Evolutionary conservation across 2,329 filamentous ascomycete genomes (phyloP).

Genomic region (Verticillium dahliae): DNA sequence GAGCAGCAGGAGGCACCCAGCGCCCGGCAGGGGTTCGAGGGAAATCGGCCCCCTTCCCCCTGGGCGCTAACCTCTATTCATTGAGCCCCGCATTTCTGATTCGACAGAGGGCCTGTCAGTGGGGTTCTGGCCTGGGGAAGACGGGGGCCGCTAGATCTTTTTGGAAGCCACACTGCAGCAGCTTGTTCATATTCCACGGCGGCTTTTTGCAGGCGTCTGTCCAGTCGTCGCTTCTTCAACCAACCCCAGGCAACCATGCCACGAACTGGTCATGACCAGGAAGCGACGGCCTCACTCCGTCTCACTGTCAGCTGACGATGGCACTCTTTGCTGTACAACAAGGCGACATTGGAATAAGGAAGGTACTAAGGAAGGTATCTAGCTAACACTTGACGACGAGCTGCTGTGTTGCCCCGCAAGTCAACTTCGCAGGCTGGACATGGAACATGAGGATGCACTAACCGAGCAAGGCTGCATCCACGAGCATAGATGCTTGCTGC

Average conservation of each 20-base stretch:
- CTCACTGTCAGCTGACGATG: too few species aligned
- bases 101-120: not conserved
- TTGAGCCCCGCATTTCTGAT: not conserved
- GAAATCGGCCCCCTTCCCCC: not conserved
- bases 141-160: not conserved
- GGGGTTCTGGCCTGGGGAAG: not conserved
- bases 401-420: too few species aligned
- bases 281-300: too few species aligned
- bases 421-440: too few species aligned
- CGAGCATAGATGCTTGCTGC: too few species aligned
- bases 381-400: too few species aligned
- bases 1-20: not conserved
- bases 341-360: too few species aligned
- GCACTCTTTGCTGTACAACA: too few species aligned
- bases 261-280: not conserved
- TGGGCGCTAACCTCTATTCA: not conserved
- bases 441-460: too few species aligned
- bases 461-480: too few species aligned
- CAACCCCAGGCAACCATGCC: not conserved
- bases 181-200: not conserved
- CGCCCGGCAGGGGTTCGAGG: not conserved
- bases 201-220: not conserved
- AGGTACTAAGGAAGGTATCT: too few species aligned
- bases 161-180: not conserved
- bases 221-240: not conserved